Base-by-base conservation (phyloP, 2,329 filamentous ascomycete genomes). In the Colletotrichum salicis region DNA sequence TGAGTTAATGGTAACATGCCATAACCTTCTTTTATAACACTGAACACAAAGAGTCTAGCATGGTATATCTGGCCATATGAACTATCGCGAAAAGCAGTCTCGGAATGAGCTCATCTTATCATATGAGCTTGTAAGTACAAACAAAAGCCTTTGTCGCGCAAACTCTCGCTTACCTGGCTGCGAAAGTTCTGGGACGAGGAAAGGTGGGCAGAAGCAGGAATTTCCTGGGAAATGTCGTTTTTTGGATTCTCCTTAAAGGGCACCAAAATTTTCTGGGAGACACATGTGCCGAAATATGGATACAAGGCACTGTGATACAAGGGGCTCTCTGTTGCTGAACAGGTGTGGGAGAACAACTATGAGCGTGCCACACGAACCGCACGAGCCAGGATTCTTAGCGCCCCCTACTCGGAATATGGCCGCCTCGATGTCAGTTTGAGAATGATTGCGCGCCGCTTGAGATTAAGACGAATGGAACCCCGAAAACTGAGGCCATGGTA, bases 171-270 rank as follows among this genome's bases (percentile, higher is more conserved):
- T 11, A 64, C 15, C 7, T 56, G 5, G 5, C 5, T 12, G 2
- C 10, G 2, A n/a, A 29, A 71, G 68, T 71, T 67, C n/a, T 71
- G 45, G 57, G 31, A 67, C 13, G 58, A 62, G 10, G 57, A 71
- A 8, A 61, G 31, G n/a, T 67, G 64, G 64, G 57, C 56, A 12
- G 68, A 71, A 41, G 64, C 68, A 7, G 68, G 68, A 24, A 37
- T 29, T 24, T 71, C 68, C 11, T 67, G 67, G 24, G 68, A 71
- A 33, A 51, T 29, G 2, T 19, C 48, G 13, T 35, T 71, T 19
- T 67, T 67, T n/a, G 68, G 68, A 8, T 52, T 24, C 19, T 12
- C 31, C 31, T 1, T 4, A 10, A 64, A 64, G 37, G 7, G 3
- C 24, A 27, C 24, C 24, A 27, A 64, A 13, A 13, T 15, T 7